Conservation (phyloP, 345 rosid species). For the Boechera divaricarpa region DNA sequence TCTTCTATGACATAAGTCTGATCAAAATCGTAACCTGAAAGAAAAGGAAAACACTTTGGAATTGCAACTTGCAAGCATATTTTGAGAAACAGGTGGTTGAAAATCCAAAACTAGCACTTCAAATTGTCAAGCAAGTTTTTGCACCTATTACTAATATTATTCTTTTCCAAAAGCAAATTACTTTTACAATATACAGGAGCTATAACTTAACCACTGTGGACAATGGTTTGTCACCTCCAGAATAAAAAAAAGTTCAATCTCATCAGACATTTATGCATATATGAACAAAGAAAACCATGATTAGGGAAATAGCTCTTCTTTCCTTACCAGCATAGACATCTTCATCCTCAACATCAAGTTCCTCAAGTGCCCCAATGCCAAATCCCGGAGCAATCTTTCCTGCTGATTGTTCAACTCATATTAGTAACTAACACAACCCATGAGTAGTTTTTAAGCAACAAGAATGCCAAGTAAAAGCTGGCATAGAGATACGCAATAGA, state of each 20-base stretch:
- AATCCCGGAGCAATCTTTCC: constrained; percentile 93
- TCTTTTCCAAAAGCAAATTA: constrained; percentile 21
- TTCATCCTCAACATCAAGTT: constrained; percentile 95
- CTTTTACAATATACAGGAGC: constrained; percentile 1
- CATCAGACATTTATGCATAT: constrained; percentile 19
- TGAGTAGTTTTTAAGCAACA: constrained; percentile 14
- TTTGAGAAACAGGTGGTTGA: background rate
- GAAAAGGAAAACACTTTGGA: constrained; percentile 4
- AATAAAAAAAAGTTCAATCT: background rate
- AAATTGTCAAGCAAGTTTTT: constrained; percentile 12
- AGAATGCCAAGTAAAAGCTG: constrained; percentile 35
- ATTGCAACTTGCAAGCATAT: constrained; percentile 27
- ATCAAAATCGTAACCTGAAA: constrained; percentile 73
- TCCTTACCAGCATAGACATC: constrained; percentile 67
- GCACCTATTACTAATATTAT: constrained; percentile 17
- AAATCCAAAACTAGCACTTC: constrained; percentile 22
- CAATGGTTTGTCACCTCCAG: constrained; percentile 27
- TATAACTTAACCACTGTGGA: background rate
- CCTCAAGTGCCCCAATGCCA: constrained; percentile 99
- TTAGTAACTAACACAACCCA: constrained; percentile 47
- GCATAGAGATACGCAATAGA: constrained; percentile 16
- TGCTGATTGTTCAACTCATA: constrained; percentile 57
- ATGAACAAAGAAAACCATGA: constrained; percentile 14
- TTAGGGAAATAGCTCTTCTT: constrained; percentile 6
- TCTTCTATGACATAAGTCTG: constrained; percentile 74